Conservation (phyloP, 2,329 filamentous ascomycete species). For the Sclerotinia spermophila region DNA sequence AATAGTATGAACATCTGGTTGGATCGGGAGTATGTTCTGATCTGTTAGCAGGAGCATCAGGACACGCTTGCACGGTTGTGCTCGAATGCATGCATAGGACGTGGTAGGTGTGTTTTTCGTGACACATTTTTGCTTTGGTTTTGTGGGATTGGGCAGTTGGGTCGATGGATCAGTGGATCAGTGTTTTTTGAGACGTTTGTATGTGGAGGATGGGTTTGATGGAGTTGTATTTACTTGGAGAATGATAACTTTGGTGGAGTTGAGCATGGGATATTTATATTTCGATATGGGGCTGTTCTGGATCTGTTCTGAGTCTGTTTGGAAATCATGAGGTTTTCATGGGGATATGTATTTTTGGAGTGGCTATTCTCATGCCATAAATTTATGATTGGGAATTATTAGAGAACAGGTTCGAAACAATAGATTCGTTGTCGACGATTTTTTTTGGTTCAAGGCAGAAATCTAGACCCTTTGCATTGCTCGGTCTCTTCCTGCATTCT, state of each 20-base stretch:
- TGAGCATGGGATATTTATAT: background rate
- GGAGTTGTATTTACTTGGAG: background rate
- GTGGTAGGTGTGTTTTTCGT: background rate
- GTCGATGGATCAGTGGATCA: too few species aligned
- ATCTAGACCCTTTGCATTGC: background rate
- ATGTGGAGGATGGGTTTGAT: background rate
- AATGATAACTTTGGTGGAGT: background rate
- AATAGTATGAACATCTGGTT: background rate
- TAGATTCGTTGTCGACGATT: background rate
- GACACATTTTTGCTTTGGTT: background rate
- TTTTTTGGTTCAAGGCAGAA: background rate
- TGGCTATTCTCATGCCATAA: fast-evolving
- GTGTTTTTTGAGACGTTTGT: background rate
- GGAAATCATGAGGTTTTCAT: background rate
- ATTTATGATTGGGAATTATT: background rate
- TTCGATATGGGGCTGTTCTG: background rate
- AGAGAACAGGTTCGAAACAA: background rate
- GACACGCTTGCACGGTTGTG: background rate
- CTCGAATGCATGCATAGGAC: background rate
- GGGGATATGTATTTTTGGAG: fast-evolving
- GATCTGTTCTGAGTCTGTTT: background rate
- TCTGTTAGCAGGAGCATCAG: background rate
- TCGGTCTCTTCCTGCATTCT: background rate
- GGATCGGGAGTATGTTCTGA: background rate
- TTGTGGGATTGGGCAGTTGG: background rate